Evolutionary conservation across 768 basidiomycete species (phyloP).

Genomic region (Collybiopsis confluens): DNA sequence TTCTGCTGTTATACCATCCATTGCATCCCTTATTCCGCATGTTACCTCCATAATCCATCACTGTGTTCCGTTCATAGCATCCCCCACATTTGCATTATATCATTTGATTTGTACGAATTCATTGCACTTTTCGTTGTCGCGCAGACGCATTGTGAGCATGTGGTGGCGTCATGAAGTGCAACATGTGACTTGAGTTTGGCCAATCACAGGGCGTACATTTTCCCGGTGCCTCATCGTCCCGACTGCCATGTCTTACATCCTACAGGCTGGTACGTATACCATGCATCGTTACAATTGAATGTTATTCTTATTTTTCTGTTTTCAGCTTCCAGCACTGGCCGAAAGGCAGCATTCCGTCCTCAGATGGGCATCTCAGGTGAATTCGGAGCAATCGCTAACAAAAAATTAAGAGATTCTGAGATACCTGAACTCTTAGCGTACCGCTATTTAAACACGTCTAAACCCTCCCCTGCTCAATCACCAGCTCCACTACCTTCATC

Average conservation of each 20-base stretch:
- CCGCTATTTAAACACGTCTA: slow-evolving; percentile 57
- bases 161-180: slow-evolving; percentile 7
- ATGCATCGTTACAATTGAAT: background rate
- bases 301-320: background rate
- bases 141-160: background rate
- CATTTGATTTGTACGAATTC: slow-evolving; percentile 1
- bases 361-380: slow-evolving; percentile 39
- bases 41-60: background rate
- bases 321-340: slow-evolving; percentile 34
- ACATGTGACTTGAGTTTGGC: slow-evolving; percentile 17
- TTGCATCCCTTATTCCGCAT: background rate
- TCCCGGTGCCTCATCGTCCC: slow-evolving; percentile 15
- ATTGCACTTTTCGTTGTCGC: no score
- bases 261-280: slow-evolving; percentile 28
- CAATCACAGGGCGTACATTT: slow-evolving; percentile 20
- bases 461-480: slow-evolving; percentile 34
- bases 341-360: slow-evolving; percentile 42
- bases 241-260: slow-evolving; percentile 45
- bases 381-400: slow-evolving; percentile 3
- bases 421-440: slow-evolving; percentile 27
- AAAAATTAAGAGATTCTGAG: slow-evolving; percentile 11
- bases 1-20: background rate
- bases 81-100: background rate
- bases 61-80: background rate
- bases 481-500: slow-evolving; percentile 32